phyloP scores from a whole-genome alignment of 2,329 filamentous ascomycete species.

The Phaeosphaeriaceae sp. region DNA sequence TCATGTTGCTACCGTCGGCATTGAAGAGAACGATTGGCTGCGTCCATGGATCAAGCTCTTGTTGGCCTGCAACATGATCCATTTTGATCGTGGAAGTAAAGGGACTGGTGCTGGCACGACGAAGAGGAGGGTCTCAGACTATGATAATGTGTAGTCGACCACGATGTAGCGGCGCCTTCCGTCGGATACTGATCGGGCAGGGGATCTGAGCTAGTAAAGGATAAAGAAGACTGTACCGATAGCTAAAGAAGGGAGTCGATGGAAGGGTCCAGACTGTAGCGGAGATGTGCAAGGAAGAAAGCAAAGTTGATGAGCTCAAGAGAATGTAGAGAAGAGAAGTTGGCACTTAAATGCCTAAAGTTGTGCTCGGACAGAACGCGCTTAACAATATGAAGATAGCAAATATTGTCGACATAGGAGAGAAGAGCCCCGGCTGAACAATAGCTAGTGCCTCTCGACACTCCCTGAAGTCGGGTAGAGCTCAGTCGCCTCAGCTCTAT shows the following conservation, averaged over 20 bases:
- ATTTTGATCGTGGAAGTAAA: not conserved
- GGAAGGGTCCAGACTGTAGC: not conserved
- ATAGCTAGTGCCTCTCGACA: conserved; percentile 12
- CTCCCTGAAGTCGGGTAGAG: not conserved
- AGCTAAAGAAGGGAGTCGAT: not conserved
- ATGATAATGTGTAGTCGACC: not conserved
- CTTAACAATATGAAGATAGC: conserved; percentile 8
- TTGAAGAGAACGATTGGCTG: conserved; percentile 59
- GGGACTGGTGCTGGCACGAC: not conserved
- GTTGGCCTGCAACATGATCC: conserved; percentile 4
- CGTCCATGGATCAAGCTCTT: conserved; percentile 57
- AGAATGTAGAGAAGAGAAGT: not conserved
- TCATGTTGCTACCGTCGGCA: conserved; percentile 53
- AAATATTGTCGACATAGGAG: conserved; percentile 10
- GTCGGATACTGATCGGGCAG: not conserved
- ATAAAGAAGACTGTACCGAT: not conserved
- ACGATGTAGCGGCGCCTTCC: not conserved
- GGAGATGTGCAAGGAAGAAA: not conserved
- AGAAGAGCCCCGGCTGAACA: conserved; percentile 13
- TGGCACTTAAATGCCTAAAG: not conserved
- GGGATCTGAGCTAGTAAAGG: not conserved
- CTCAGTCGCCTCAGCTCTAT: not conserved
- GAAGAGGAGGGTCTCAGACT: not conserved
- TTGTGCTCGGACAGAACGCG: not conserved
- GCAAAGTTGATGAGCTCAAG: not conserved